A percentile compares a stretch with the other conserved stretches of the same genome.
Conservation (phyloP, 345 rosid species). For the Lepidium africanum region DNA sequence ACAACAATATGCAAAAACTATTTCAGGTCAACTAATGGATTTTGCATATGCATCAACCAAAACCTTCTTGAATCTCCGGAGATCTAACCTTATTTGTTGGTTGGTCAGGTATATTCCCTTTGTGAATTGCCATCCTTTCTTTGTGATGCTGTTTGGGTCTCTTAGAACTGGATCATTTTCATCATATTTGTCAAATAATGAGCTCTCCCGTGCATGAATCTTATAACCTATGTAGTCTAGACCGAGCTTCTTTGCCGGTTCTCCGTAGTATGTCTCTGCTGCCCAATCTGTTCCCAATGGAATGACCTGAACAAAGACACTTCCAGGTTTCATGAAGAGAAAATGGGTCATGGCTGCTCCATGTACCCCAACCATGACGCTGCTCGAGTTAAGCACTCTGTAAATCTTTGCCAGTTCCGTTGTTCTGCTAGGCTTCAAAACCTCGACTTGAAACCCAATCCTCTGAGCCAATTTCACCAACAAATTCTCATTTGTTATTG, state of each 20-base stretch:
- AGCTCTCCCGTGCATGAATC: constrained; percentile 62
- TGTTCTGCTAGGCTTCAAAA: constrained; percentile 48
- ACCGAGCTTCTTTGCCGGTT: constrained; percentile 69
- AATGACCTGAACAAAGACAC: constrained; percentile 61
- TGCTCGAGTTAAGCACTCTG: constrained; percentile 53
- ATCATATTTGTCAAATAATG: constrained; percentile 51
- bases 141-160: constrained; percentile 49
- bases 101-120: constrained; percentile 57
- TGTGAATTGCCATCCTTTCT: constrained; percentile 76
- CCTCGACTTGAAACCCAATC: constrained; percentile 56
- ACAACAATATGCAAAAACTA: background rate
- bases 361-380: constrained; percentile 76
- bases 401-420: constrained; percentile 71
- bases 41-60: constrained; percentile 41
- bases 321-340: constrained; percentile 64
- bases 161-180: constrained; percentile 50
- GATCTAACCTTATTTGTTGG: constrained; percentile 53
- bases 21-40: constrained; percentile 20
- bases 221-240: constrained; percentile 55
- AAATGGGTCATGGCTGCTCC: constrained; percentile 95
- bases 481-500: constrained; percentile 48
- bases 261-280: constrained; percentile 71
- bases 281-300: constrained; percentile 90
- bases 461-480: constrained; percentile 55
- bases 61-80: constrained; percentile 48